phyloP scores from a whole-genome alignment of 75 land plant species.

The Isoetes taiwanensis region DNA sequence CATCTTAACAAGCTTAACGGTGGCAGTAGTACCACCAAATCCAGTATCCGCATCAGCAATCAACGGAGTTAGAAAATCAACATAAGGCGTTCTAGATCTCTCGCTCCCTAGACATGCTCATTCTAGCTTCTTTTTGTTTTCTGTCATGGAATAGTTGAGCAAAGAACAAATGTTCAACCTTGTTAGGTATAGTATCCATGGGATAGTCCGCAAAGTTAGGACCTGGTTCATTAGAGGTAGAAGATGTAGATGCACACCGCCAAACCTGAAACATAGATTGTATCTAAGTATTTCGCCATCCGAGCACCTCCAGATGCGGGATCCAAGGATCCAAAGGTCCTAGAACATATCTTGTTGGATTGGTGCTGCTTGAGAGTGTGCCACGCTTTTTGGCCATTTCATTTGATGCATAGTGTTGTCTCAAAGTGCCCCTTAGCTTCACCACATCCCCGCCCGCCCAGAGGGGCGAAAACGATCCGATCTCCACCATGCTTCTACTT shows the following conservation, averaged over 20 bases:
- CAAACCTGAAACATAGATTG: conserved; percentile 37
- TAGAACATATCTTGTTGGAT: conserved; percentile 55
- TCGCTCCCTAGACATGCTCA: conserved; percentile 48
- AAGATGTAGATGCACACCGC: conserved; percentile 80
- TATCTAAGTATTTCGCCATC: conserved; percentile 83
- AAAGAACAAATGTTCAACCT: conserved; percentile 80
- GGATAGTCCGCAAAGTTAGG: conserved; percentile 95
- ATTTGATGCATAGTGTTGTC: conserved; percentile 47
- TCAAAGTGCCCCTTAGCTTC: conserved; percentile 52
- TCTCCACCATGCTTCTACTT: conserved; percentile 78
- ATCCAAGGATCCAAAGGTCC: conserved; percentile 82
- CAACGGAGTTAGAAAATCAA: conserved; percentile 68
- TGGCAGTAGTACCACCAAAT: conserved; percentile 84
- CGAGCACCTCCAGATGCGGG: conserved; percentile 85
- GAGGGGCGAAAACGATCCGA: conserved; percentile 64
- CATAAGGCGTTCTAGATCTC: conserved; percentile 46
- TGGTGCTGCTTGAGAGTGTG: conserved; percentile 61
- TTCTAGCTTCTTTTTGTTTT: conserved; percentile 68
- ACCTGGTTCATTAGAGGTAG: conserved; percentile 81
- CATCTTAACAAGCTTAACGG: conserved; percentile 80
- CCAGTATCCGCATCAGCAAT: conserved; percentile 94
- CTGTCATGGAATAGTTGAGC: conserved; percentile 89
- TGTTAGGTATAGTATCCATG: conserved; percentile 90
- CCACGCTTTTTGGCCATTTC: conserved; percentile 82
- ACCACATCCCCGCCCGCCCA: conserved; percentile 71